Percentiles rank a stretch among this genome's conserved stretches.
Conservation (phyloP, 331 rosid genomes). For the Malus hybrid region DNA sequence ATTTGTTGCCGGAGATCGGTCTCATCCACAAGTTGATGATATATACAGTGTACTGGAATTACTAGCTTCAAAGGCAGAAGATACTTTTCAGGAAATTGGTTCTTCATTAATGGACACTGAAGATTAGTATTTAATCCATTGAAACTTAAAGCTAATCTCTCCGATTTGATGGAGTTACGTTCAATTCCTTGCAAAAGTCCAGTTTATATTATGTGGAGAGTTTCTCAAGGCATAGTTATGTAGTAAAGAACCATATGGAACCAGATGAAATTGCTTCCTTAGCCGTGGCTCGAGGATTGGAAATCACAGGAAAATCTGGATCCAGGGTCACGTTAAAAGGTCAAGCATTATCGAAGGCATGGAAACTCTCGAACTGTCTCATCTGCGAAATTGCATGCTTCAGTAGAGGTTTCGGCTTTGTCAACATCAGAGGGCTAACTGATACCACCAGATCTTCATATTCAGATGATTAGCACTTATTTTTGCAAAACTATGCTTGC, state of each 20-base stretch:
- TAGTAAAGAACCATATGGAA: slow-evolving; percentile 4
- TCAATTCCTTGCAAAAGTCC: background rate
- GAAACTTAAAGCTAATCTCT: background rate
- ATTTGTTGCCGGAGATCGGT: slow-evolving; percentile 46
- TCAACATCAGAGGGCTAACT: background rate
- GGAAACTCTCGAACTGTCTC: background rate
- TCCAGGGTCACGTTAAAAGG: background rate
- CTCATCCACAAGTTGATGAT: slow-evolving; percentile 44
- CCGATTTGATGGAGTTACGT: background rate
- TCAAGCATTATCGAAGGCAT: background rate
- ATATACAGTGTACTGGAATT: slow-evolving; percentile 40
- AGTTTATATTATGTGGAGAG: background rate
- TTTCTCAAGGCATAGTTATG: slow-evolving; percentile 46
- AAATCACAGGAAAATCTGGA: background rate
- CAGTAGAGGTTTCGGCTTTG: background rate
- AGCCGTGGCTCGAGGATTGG: background rate
- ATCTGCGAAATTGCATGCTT: background rate
- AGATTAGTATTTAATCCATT: slow-evolving; percentile 9
- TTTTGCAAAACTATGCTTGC: background rate
- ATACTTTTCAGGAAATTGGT: slow-evolving; percentile 21
- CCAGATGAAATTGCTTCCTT: too few species aligned
- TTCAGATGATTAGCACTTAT: too few species aligned
- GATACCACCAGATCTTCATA: too few species aligned
- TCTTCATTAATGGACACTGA: slow-evolving; percentile 25
- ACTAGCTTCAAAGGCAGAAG: slow-evolving; percentile 27